Evolutionary conservation across 306 rosid genomes (phyloP).

Genomic region (Hippophae rhamnoides): DNA sequence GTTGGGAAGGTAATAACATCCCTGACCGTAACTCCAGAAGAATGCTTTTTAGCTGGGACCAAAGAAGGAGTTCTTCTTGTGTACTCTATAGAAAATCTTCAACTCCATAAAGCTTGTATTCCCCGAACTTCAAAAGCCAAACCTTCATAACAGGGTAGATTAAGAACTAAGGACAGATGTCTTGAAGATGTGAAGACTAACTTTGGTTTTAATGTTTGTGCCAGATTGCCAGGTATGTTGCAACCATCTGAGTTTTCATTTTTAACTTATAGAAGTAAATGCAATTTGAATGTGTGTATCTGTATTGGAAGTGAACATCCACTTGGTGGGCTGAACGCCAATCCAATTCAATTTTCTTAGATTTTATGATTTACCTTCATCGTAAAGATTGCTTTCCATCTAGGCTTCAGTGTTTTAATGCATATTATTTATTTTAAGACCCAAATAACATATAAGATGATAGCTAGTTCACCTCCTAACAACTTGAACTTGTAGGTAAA

Average conservation of each 20-base stretch:
- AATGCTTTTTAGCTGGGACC: conserved; percentile 92
- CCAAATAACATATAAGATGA: too few relatives aligned
- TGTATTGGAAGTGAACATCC: too few relatives aligned
- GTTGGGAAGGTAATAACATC: conserved; percentile 78
- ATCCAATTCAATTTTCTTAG: too few relatives aligned
- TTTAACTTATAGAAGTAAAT: neutral
- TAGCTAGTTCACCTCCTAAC: too few relatives aligned
- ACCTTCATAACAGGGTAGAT: conserved; percentile 31
- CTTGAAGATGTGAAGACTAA: conserved; percentile 19
- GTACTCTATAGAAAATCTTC: conserved; percentile 85
- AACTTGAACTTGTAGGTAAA: too few relatives aligned
- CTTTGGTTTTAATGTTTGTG: conserved; percentile 29
- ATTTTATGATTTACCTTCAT: too few relatives aligned
- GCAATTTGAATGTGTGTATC: too few relatives aligned
- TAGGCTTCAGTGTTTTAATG: too few relatives aligned
- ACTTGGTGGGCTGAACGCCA: too few relatives aligned
- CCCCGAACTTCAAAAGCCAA: conserved; percentile 48
- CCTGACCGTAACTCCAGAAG: conserved; percentile 76
- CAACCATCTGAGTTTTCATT: neutral
- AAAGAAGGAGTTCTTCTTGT: conserved; percentile 87
- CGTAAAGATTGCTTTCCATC: too few relatives aligned
- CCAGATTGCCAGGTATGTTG: conserved; percentile 69
- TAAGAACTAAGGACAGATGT: conserved; percentile 17
- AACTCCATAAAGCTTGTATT: conserved; percentile 45
- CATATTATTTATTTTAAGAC: too few relatives aligned